Evolutionary conservation across 2,329 filamentous ascomycete genomes (phyloP), one percentile per base, ranked within the genome.

Genomic region (Fusarium chlamydosporum): DNA sequence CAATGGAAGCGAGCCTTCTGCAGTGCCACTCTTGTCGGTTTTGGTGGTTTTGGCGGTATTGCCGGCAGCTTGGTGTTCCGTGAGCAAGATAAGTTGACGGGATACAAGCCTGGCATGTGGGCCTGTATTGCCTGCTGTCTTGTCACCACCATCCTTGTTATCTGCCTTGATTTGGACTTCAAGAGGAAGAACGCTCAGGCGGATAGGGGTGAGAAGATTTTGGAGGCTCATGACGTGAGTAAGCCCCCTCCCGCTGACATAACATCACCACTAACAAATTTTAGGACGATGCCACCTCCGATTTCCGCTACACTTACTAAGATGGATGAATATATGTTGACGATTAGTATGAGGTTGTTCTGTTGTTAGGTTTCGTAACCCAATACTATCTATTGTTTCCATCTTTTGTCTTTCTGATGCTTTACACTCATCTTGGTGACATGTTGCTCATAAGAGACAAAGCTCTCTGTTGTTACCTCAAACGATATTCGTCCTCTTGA

Each of bases 1-100:
- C 92, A 96, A 80, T 96, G 92, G 92, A 96, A 95, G 82, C 88
- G 93, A 47, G 92, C 92, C 1, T 90, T 96, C 71, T 90, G 88
- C 76, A 92, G 88, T 61, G 91, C 92, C 4, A 91, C 89, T 0
- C 85, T 95, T 3, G 91, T 96, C 5, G 91, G 90, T 2, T 88
- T 92, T 50, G 92, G 92, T 9, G 92, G 91, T 4, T 82, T 96
- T 27, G 93, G 93, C 37, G 92, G 93, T 34, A 96, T 96, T 67
- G 87, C 88, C 2, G 92, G 92, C 27, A 88, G 87, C 70, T 82
- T 93, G 58, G 89, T 95, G 12, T 96, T 95, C 80, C 84, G 89
- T 71, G 74, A 79, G 55, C 75, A 88, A 77, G 88, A 89, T 73
- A 74, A 74, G 65, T 72, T 76, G 10, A 85, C 85, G 1, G 77